phyloP scores from a whole-genome alignment of 2,329 filamentous ascomycete species.

The Exophiala spinifera region DNA sequence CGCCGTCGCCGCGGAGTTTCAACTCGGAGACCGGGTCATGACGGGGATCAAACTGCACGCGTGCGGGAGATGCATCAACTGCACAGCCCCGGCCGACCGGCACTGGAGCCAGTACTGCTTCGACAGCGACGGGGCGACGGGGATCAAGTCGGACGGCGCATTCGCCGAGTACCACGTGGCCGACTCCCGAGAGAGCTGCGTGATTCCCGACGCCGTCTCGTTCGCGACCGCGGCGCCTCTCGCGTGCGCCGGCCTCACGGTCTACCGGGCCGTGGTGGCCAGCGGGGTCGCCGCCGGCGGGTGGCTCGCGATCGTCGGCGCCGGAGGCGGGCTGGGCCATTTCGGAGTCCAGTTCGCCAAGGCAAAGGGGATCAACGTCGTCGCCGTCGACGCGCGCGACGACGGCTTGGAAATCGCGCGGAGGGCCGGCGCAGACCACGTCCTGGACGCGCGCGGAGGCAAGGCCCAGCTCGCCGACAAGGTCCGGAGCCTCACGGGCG shows the following conservation, averaged over 20 bases:
- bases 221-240: conserved; percentile 55
- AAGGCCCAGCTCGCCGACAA: conserved; percentile 48
- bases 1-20: conserved; percentile 42
- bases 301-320: conserved; percentile 47
- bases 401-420: conserved; percentile 49
- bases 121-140: conserved; percentile 45
- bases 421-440: conserved; percentile 49
- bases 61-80: conserved; percentile 54
- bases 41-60: conserved; percentile 52
- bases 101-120: conserved; percentile 50
- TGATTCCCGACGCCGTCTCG: conserved; percentile 48
- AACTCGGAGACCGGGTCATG: conserved; percentile 54
- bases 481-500: conserved; percentile 48
- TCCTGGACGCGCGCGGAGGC: conserved; percentile 49
- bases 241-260: conserved; percentile 54
- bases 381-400: conserved; percentile 56
- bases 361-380: conserved; percentile 49
- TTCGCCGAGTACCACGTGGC: conserved; percentile 57
- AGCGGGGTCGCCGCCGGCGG: conserved; percentile 35
- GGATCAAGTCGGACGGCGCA: conserved; percentile 51
- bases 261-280: conserved; percentile 47
- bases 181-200: conserved; percentile 47
- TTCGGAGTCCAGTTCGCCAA: conserved; percentile 52
- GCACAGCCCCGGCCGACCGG: conserved; percentile 45
- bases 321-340: conserved; percentile 54